Base-by-base conservation (phyloP, 2,329 filamentous ascomycete genomes). In the Cercospora zeina region DNA sequence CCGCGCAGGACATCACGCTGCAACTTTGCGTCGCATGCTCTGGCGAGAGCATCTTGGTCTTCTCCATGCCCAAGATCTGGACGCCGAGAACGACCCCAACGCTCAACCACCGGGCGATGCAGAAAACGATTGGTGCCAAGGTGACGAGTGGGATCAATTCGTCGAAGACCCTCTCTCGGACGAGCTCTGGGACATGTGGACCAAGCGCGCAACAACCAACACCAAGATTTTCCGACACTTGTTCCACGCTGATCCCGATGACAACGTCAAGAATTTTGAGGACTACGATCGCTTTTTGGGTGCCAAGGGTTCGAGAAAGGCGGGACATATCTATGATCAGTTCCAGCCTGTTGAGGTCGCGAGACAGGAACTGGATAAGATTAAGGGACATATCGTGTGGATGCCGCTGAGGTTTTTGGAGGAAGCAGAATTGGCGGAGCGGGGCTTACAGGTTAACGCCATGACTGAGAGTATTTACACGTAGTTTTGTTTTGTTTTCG, bases 31-130 rank as follows among this genome's bases (percentile, higher is more conserved):
- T 50, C 85, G 90, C 16, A 90, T 90, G 69, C 83, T 97, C 6
- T 96, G 91, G 90, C 87, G 92, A 49, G 93, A 97, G 77, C 93
- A 97, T 74, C 80, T 97, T 11, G 93, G 93, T 0, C 81, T 97
- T 3, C 77, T 97, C 2, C 86, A 88, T 0, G 82, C 90, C 8
- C 91, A 96, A 75, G 79, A 81, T 34, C 78, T 85, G 49, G 86
- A 88, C 69, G 89, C 88, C 63, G 78, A 76, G 2, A 82, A 87
- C 4, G 84, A 89, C 69, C 81, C 83, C 59, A 96, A 96, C 77
- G 93, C 91, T 69, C 85, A 88, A 58, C 90, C 91, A 0, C 85
- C 93, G 1, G 83, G 83, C 61, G 83, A 85, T 55, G 85, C 84
- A 50, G 83, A 85, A 55, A 96, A 97, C 76, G 78, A 85, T 36